Percentiles rank a stretch among this genome's conserved stretches.
Evolutionary conservation across 75 land plant species (phyloP).

Genomic region (Isoetes taiwanensis): DNA sequence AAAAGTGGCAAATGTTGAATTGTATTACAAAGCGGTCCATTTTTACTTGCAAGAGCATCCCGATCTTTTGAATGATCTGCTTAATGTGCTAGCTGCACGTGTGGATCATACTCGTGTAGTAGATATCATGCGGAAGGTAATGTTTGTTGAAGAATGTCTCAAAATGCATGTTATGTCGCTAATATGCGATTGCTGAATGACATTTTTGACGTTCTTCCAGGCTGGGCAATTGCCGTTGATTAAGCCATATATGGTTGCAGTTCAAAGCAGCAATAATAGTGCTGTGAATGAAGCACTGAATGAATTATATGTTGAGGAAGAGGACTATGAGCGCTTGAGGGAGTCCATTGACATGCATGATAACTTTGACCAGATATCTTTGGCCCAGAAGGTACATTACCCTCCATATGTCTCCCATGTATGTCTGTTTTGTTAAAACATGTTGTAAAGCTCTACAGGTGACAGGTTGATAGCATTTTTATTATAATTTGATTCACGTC

Average conservation of each 20-base stretch:
- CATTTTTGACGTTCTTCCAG: slow-evolving; percentile 20
- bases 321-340: slow-evolving; percentile 86
- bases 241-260: slow-evolving; percentile 98
- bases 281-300: slow-evolving; percentile 97
- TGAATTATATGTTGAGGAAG: slow-evolving; percentile 85
- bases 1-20: slow-evolving; percentile 96
- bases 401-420: background rate
- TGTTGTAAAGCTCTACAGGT: background rate
- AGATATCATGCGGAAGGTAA: slow-evolving; percentile 91
- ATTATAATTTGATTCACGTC: background rate
- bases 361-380: slow-evolving; percentile 92
- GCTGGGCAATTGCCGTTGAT: slow-evolving; percentile 73
- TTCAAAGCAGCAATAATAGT: slow-evolving; percentile 78
- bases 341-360: slow-evolving; percentile 97
- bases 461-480: background rate
- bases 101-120: slow-evolving; percentile 94
- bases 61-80: slow-evolving; percentile 81
- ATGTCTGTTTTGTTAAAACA: background rate
- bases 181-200: background rate
- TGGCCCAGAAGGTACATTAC: slow-evolving; percentile 79
- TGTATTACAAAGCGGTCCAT: slow-evolving; percentile 94
- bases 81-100: slow-evolving; percentile 78
- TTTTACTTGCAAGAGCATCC: slow-evolving; percentile 95
- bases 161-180: background rate
- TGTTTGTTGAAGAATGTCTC: background rate